Evolutionary conservation across 805 yeast genomes (phyloP).

Genomic region (Debaryomyces hansenii): DNA sequence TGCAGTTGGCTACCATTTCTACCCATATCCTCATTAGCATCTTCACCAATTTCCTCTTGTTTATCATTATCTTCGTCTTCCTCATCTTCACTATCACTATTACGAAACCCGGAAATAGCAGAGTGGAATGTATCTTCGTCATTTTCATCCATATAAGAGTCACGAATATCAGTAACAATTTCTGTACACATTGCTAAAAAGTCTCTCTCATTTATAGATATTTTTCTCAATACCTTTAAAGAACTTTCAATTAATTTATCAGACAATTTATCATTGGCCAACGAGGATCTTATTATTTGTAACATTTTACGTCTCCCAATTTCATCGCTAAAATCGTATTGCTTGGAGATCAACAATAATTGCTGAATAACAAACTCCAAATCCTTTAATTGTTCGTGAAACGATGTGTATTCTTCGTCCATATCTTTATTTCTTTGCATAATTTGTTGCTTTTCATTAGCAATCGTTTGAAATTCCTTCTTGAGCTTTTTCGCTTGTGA

Average conservation of each 20-base stretch:
- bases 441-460: slow-evolving; percentile 9
- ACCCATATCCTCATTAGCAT: slow-evolving; percentile 18
- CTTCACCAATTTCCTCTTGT: slow-evolving; percentile 9
- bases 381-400: slow-evolving; percentile 51
- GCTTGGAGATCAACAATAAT: slow-evolving; percentile 61
- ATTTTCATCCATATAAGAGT: slow-evolving; percentile 50
- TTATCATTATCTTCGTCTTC: slow-evolving; percentile 23
- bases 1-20: slow-evolving; percentile 29
- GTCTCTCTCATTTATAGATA: slow-evolving; percentile 79
- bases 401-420: slow-evolving; percentile 23
- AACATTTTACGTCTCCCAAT: slow-evolving; percentile 81
- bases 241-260: slow-evolving; percentile 56
- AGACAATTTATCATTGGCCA: slow-evolving; percentile 56
- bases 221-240: slow-evolving; percentile 62
- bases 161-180: slow-evolving; percentile 80
- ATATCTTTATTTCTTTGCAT: slow-evolving; percentile 12
- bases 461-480: slow-evolving; percentile 12
- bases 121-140: slow-evolving; percentile 51
- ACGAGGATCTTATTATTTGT: slow-evolving; percentile 45
- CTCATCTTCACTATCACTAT: slow-evolving; percentile 14
- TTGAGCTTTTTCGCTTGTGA: slow-evolving; percentile 12
- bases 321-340: slow-evolving; percentile 87
- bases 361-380: slow-evolving; percentile 76
- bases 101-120: slow-evolving; percentile 39
- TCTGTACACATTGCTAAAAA: slow-evolving; percentile 84